Evolutionary conservation across 768 basidiomycete genomes (phyloP).

Genomic region (Leucogyrophana mollusca): DNA sequence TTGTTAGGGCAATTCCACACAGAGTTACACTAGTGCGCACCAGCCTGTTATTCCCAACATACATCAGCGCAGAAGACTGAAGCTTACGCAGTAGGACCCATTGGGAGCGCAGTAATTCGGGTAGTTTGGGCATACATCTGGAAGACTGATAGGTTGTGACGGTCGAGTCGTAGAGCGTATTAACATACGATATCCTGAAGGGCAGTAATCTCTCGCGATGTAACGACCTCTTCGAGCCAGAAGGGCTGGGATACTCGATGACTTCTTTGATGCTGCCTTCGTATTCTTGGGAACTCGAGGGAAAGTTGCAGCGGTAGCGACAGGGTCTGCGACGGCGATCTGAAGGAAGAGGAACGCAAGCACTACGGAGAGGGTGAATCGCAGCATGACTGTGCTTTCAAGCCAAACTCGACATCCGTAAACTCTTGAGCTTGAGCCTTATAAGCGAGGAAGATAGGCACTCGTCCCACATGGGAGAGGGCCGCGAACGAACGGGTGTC

Average conservation of each 20-base stretch:
- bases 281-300: neutral
- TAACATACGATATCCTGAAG: conserved; percentile 13
- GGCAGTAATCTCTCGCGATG: conserved; percentile 9
- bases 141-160: neutral
- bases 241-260: conserved; percentile 9
- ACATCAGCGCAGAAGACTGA: no score
- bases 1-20: conserved; percentile 10
- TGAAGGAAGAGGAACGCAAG: conserved; percentile 8
- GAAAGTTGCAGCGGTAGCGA: neutral
- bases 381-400: conserved; percentile 12
- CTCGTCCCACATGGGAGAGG: no score
- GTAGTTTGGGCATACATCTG: conserved; percentile 18
- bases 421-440: no score
- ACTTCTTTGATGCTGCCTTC: conserved; percentile 2
- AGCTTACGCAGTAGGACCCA: conserved; percentile 20
- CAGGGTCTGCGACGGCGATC: conserved; percentile 5
- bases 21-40: conserved; percentile 10
- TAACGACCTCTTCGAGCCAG: conserved; percentile 10
- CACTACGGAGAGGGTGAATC: conserved; percentile 10
- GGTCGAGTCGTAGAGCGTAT: neutral
- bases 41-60: neutral
- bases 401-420: no score
- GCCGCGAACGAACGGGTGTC: no score
- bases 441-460: no score
- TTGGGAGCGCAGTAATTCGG: conserved; percentile 14